Evolutionary conservation across 305 asterid species (phyloP).

Genomic region (Fraxinus platypoda): DNA sequence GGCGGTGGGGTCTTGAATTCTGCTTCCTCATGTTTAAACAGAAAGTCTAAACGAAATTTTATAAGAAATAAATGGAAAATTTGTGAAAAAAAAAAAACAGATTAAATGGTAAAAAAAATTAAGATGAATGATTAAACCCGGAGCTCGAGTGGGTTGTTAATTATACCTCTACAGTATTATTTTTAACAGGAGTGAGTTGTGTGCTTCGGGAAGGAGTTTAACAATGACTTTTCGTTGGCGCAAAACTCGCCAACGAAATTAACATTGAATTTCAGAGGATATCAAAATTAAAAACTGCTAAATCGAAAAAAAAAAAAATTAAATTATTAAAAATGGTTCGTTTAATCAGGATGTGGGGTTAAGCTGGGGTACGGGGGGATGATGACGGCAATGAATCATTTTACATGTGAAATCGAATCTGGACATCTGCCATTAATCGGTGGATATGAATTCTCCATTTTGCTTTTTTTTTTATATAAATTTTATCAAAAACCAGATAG

Average conservation of each 20-base stretch:
- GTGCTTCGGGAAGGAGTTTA: neutral
- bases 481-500: neutral
- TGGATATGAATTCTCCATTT: neutral
- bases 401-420: neutral
- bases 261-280: neutral
- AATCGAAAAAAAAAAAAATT: neutral
- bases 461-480: too few species aligned
- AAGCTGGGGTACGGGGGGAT: constrained; percentile 63
- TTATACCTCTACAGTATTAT: neutral
- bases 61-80: neutral
- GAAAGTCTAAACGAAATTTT: neutral
- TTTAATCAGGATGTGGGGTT: constrained; percentile 30
- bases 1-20: constrained; percentile 12
- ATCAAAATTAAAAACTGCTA: neutral
- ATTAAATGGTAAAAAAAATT: neutral
- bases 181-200: neutral
- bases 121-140: neutral
- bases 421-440: neutral
- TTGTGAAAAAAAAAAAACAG: neutral
- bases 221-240: neutral
- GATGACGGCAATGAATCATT: constrained; percentile 24
- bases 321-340: neutral
- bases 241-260: neutral
- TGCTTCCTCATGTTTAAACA: constrained; percentile 21
- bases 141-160: neutral